Evolutionary conservation across 441 rosid genomes (phyloP).

Genomic region (Melastoma candidum): DNA sequence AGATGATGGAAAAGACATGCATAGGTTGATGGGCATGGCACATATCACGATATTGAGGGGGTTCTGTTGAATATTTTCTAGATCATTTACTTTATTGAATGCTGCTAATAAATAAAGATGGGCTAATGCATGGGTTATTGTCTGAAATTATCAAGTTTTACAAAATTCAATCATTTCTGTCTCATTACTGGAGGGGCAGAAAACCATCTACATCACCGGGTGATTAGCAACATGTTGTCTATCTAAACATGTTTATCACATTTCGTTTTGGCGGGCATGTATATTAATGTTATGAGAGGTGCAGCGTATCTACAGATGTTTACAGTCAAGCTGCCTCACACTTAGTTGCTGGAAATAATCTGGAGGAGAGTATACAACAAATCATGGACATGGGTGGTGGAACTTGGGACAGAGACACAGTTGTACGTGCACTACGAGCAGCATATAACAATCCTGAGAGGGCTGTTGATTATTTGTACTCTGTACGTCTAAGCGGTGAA

Average conservation of each 20-base stretch:
- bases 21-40: neutral
- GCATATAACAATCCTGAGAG: conserved; percentile 96
- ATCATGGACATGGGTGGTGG: conserved; percentile 97
- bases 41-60: neutral
- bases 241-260: neutral
- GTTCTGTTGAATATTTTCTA: no score
- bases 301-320: conserved; percentile 49
- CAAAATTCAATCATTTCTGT: no score
- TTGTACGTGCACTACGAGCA: conserved; percentile 83
- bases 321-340: conserved; percentile 82
- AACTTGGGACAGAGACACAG: conserved; percentile 89
- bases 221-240: neutral
- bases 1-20: neutral
- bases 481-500: conserved; percentile 34
- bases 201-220: no score
- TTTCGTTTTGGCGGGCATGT: neutral
- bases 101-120: no score
- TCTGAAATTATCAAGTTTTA: no score
- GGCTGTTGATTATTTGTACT: conserved; percentile 90
- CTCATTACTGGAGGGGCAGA: no score
- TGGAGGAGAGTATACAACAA: conserved; percentile 73
- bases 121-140: no score
- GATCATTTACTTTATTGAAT: no score
- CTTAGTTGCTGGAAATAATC: conserved; percentile 55
- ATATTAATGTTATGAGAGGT: neutral